Evolutionary conservation across 2,329 filamentous ascomycete genomes (phyloP).

Genomic region (Sphaerulina vaccinii): DNA sequence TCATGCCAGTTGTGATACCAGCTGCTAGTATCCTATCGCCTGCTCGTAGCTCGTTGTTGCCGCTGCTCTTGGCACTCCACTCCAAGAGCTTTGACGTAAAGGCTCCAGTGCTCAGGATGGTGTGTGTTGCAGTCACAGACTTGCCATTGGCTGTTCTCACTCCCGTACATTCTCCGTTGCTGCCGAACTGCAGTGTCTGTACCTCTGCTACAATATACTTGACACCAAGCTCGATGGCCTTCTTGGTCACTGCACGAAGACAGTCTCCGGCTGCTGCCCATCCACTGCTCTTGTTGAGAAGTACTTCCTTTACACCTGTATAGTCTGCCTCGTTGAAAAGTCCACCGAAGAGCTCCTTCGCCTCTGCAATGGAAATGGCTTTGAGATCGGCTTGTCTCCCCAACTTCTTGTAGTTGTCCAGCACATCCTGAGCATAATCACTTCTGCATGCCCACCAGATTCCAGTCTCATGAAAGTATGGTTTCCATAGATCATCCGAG

Average conservation of each 20-base stretch:
- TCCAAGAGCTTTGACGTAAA: constrained; percentile 47
- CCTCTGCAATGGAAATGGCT: constrained; percentile 53
- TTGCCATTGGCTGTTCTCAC: constrained; percentile 42
- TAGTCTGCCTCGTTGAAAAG: constrained; percentile 63
- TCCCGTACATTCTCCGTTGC: constrained; percentile 40
- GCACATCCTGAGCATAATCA: constrained; percentile 50
- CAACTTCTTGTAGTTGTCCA: constrained; percentile 52
- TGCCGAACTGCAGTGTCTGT: constrained; percentile 47
- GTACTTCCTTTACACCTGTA: constrained; percentile 57
- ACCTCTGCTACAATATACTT: constrained; percentile 58
- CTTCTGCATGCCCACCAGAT: constrained; percentile 51
- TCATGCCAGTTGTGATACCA: constrained; percentile 53
- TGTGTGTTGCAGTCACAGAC: constrained; percentile 37
- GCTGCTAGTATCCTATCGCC: constrained; percentile 57
- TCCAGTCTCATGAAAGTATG: constrained; percentile 53
- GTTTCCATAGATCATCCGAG: constrained; percentile 56
- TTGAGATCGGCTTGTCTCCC: constrained; percentile 48
- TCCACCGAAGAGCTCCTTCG: constrained; percentile 56
- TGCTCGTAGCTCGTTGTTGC: constrained; percentile 50
- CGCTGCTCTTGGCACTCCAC: constrained; percentile 50
- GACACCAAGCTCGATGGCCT: constrained; percentile 56
- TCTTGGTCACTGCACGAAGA: constrained; percentile 55
- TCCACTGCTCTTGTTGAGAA: constrained; percentile 61
- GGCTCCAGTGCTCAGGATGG: constrained; percentile 44
- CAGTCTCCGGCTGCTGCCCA: constrained; percentile 64